Percentiles rank a stretch among this genome's conserved stretches.
Conservation (phyloP, 805 yeast species). For the Candida ficus region DNA sequence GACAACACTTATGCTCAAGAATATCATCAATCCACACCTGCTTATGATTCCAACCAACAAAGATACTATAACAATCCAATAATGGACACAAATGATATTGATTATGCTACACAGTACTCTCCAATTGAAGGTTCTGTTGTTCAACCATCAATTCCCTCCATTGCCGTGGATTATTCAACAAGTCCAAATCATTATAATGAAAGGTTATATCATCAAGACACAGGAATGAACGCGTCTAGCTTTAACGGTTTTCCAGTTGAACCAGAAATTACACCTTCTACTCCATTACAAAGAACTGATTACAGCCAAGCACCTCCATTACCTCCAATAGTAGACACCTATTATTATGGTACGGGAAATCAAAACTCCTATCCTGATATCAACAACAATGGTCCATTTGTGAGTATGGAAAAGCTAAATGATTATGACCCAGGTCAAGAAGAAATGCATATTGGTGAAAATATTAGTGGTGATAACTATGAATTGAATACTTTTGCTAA, state of each 20-base stretch:
- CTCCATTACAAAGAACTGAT: neutral
- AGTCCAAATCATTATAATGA: constrained; percentile 3
- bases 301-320: constrained; percentile 1
- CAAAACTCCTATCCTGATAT: constrained; percentile 3
- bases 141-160: constrained; percentile 14
- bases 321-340: constrained; percentile 5
- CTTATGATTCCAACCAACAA: neutral
- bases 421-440: constrained; percentile 25
- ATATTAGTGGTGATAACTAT: constrained; percentile 23
- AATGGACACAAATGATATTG: neutral
- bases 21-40: constrained; percentile 1
- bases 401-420: constrained; percentile 4
- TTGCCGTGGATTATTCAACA: constrained; percentile 4
- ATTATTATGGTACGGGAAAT: constrained; percentile 8
- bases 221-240: constrained; percentile 3
- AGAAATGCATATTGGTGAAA: constrained; percentile 30
- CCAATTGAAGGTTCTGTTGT: constrained; percentile 20
- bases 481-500: constrained; percentile 22
- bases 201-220: constrained; percentile 4
- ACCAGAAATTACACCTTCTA: neutral
- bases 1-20: constrained; percentile 6
- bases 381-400: constrained; percentile 13
- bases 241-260: constrained; percentile 15
- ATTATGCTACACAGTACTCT: constrained; percentile 20
- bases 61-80: constrained; percentile 10